A percentile compares a stretch with the other conserved stretches of the same genome.
Conservation (phyloP, 441 rosid genomes). For the Adansonia grandidieri region DNA sequence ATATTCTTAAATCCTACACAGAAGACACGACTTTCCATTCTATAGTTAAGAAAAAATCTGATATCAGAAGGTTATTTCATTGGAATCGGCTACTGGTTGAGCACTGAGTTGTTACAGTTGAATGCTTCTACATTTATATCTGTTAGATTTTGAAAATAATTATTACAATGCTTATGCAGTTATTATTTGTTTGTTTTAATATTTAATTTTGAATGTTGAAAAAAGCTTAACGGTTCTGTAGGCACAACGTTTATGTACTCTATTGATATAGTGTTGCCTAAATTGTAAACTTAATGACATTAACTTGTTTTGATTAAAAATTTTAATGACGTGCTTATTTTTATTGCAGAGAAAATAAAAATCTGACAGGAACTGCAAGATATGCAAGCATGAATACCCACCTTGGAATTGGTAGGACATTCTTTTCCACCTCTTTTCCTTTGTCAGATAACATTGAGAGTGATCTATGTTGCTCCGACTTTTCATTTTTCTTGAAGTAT, state of each 20-base stretch:
- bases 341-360: constrained; percentile 85
- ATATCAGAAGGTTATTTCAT: constrained; percentile 1
- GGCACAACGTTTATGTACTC: constrained; percentile 3
- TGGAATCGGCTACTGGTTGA: not conserved
- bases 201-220: not conserved
- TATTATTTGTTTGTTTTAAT: constrained; percentile 12
- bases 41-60: not conserved
- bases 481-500: too few relatives aligned
- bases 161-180: not conserved
- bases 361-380: constrained; percentile 97
- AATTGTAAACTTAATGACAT: not conserved
- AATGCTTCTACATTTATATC: not conserved
- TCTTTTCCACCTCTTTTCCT: constrained; percentile 10
- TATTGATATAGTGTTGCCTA: constrained; percentile 9
- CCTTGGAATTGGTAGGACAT: constrained; percentile 82
- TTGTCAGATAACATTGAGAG: constrained; percentile 19
- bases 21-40: not conserved
- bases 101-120: not conserved
- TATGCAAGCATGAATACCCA: constrained; percentile 99
- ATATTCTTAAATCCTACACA: not conserved
- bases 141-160: not conserved
- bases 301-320: not conserved
- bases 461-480: too few relatives aligned
- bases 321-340: constrained; percentile 10
- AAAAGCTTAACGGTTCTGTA: not conserved